A percentile compares a stretch with the other conserved stretches of the same genome.
Evolutionary conservation across 2,329 filamentous ascomycete species (phyloP).

Genomic region (Botryotinia globosa): DNA sequence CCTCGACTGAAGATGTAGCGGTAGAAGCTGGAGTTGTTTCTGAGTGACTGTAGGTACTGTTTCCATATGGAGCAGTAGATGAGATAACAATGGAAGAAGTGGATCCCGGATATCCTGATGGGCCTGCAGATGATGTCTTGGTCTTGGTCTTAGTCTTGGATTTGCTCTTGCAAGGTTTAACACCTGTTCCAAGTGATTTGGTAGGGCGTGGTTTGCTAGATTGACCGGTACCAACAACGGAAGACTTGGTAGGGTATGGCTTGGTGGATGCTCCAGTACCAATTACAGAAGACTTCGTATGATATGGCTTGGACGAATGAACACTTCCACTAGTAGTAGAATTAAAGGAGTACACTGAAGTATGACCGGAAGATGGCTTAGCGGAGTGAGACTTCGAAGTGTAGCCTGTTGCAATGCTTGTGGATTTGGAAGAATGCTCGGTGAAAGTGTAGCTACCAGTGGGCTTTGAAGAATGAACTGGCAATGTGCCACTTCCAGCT

Average conservation of each 20-base stretch:
- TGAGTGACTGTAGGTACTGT: conserved; percentile 8
- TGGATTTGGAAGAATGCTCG: neutral
- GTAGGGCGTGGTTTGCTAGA: neutral
- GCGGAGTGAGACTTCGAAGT: neutral
- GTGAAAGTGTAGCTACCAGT: neutral
- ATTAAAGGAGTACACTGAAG: neutral
- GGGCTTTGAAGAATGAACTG: neutral
- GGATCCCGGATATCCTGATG: neutral
- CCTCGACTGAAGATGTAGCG: conserved; percentile 7
- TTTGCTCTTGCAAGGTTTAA: neutral
- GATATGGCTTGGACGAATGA: neutral
- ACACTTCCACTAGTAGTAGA: neutral
- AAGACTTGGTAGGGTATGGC: neutral
- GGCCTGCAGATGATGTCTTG: neutral
- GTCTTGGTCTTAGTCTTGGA: conserved; percentile 18
- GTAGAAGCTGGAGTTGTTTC: neutral
- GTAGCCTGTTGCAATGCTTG: neutral
- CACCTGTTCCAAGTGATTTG: conserved; percentile 1
- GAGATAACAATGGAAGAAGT: neutral
- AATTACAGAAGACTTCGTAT: neutral
- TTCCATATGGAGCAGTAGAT: conserved; percentile 14
- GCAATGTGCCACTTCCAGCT: neutral
- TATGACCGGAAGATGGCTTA: conserved; percentile 14
- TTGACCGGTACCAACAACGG: neutral
- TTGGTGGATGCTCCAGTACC: neutral